Evolutionary conservation across 148 eudicot genomes (phyloP).

Genomic region (Vaccinium darrowii): DNA sequence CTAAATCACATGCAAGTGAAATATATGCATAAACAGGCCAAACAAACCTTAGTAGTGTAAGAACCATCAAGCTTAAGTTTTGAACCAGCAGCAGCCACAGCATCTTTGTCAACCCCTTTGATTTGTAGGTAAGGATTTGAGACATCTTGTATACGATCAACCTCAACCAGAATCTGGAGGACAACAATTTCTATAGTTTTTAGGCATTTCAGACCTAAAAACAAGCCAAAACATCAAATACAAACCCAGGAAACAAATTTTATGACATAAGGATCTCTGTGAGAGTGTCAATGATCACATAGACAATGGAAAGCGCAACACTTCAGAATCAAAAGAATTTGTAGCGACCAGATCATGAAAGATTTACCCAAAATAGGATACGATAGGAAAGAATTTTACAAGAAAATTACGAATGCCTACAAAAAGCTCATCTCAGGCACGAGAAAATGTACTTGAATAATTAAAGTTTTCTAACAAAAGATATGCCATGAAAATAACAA

Average conservation of each 20-base stretch:
- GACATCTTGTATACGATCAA: conserved; percentile 86
- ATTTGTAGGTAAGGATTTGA: conserved; percentile 88
- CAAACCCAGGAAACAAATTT: background rate
- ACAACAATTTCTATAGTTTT: background rate
- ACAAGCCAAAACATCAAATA: background rate
- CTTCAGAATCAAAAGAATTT: background rate
- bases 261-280: background rate
- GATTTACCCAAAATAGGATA: background rate
- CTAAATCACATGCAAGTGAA: background rate
- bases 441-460: background rate
- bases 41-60: conserved; percentile 95
- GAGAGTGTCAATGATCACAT: background rate
- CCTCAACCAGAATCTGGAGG: conserved; percentile 83
- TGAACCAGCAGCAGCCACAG: conserved; percentile 84
- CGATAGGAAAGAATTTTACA: background rate
- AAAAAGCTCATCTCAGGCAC: conserved; percentile 6
- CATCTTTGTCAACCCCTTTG: conserved; percentile 83
- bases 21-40: conserved; percentile 13
- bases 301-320: conserved; percentile 34
- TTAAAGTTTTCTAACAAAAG: background rate
- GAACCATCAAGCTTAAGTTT: conserved; percentile 78
- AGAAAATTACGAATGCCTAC: background rate
- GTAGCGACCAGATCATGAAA: background rate
- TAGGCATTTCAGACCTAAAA: background rate
- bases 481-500: conserved; percentile 13